These are phyloP conservation scores for Penicillium waksmanii DNA, from an alignment of 495 filamentous ascomycete genomes.

Conservation along the genomic window DNA sequence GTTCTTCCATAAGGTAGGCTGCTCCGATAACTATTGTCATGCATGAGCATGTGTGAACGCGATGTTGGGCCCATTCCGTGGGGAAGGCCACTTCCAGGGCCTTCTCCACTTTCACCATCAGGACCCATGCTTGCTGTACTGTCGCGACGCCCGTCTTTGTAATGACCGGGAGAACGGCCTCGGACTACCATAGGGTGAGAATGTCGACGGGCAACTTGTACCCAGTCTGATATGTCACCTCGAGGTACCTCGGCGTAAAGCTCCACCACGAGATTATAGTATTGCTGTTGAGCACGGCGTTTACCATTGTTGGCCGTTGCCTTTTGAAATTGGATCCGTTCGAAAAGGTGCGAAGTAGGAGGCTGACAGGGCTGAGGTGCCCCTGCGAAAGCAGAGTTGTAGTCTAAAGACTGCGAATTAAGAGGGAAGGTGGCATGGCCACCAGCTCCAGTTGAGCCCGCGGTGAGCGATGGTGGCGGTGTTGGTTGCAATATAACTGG, in stretches of 20 bases:
- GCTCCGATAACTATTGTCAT: constrained; percentile 40
- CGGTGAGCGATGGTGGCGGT: constrained; percentile 52
- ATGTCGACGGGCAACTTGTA: constrained; percentile 78
- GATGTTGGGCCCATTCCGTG: constrained; percentile 39
- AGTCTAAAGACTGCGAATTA: constrained; percentile 45
- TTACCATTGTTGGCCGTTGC: constrained; percentile 98
- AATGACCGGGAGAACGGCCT: constrained; percentile 90
- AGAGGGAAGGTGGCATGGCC: constrained; percentile 36
- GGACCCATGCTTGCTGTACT: constrained; percentile 74
- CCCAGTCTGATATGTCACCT: constrained; percentile 52
- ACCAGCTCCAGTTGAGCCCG: constrained; percentile 28
- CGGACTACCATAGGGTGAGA: constrained; percentile 92
- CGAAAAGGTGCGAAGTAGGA: constrained; percentile 67
- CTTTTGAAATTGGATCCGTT: constrained; percentile 95
- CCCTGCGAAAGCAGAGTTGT: constrained; percentile 39
- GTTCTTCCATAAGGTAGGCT: constrained; percentile 39
- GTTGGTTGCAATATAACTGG: constrained; percentile 71
- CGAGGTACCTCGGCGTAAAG: constrained; percentile 75
- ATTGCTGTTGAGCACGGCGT: constrained; percentile 87
- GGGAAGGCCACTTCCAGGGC: constrained; percentile 33
- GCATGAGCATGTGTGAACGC: constrained; percentile 42
- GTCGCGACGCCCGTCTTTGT: constrained; percentile 78
- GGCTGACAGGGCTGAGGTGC: constrained; percentile 42
- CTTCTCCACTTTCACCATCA: constrained; percentile 55
- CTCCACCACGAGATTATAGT: constrained; percentile 90